Evolutionary conservation across 768 basidiomycete genomes (phyloP).

Genomic region (Cystofilobasidium capitatum): DNA sequence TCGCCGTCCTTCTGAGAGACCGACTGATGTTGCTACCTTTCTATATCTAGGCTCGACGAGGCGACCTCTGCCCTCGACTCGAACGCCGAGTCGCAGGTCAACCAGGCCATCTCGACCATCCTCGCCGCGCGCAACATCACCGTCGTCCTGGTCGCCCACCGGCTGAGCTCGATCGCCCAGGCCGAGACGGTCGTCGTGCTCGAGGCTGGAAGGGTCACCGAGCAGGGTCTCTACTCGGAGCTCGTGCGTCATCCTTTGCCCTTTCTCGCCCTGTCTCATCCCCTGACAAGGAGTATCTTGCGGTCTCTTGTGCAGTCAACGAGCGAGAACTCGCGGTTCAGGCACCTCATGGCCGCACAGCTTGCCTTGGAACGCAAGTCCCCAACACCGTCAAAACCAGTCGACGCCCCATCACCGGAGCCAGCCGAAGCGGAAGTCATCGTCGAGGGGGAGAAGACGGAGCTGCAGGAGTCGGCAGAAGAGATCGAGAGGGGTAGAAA

Average conservation of each 20-base stretch:
- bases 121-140: slow-evolving; percentile 14
- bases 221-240: slow-evolving; percentile 23
- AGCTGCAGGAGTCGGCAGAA: not conserved
- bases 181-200: slow-evolving; percentile 26
- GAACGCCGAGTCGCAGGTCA: slow-evolving; percentile 21
- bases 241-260: slow-evolving; percentile 6
- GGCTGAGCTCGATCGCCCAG: slow-evolving; percentile 22
- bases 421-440: not conserved
- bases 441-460: not conserved
- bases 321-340: slow-evolving; percentile 65
- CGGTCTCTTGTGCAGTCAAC: slow-evolving; percentile 46
- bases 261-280: not conserved
- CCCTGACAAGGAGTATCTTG: slow-evolving; percentile 4
- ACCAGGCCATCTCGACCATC: slow-evolving; percentile 26
- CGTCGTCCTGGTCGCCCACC: slow-evolving; percentile 26
- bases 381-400: not conserved
- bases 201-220: slow-evolving; percentile 19
- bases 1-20: not conserved
- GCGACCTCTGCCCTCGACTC: slow-evolving; percentile 20
- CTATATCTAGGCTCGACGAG: not conserved
- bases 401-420: not conserved
- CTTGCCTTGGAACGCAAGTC: slow-evolving; percentile 40
- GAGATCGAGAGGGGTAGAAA: slow-evolving; percentile 5
- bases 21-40: not conserved
- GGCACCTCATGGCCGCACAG: slow-evolving; percentile 81